Conservation (phyloP, 2,329 filamentous ascomycete species). For the Chalaropsis ovoidea region DNA sequence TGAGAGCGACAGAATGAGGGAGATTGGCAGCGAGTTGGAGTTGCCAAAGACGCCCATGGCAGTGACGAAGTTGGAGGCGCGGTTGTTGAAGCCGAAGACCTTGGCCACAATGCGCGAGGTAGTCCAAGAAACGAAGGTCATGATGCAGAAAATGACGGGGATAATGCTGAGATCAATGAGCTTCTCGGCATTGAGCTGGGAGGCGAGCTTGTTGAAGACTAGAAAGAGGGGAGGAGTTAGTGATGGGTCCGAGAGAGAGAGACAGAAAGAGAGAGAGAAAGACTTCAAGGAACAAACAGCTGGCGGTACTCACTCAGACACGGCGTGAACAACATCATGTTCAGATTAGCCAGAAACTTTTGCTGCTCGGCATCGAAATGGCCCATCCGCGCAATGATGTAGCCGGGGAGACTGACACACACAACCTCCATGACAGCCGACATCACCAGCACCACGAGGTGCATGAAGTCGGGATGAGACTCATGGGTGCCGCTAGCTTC, state of each 20-base stretch:
- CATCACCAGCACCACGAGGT: slow-evolving; percentile 75
- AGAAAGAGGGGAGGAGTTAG: background rate
- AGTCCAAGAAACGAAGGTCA: slow-evolving; percentile 75
- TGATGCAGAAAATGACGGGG: slow-evolving; percentile 82
- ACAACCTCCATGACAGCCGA: slow-evolving; percentile 92
- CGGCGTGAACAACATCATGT: slow-evolving; percentile 91
- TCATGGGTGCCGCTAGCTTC: slow-evolving; percentile 32
- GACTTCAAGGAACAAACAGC: background rate
- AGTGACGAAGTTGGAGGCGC: slow-evolving; percentile 85
- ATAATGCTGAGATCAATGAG: slow-evolving; percentile 85
- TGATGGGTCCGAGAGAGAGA: background rate
- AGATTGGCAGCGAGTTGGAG: slow-evolving; percentile 95
- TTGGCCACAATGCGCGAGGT: slow-evolving; percentile 62
- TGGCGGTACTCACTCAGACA: slow-evolving; percentile 65
- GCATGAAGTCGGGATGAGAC: slow-evolving; percentile 54
- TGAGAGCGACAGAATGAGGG: slow-evolving; percentile 84
- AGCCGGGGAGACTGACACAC: slow-evolving; percentile 87
- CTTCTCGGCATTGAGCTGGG: slow-evolving; percentile 85
- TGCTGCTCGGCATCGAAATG: slow-evolving; percentile 94
- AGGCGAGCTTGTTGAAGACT: slow-evolving; percentile 93
- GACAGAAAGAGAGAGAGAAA: too few relatives aligned
- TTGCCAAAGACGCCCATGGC: slow-evolving; percentile 98
- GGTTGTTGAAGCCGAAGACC: slow-evolving; percentile 69
- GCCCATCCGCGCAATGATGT: slow-evolving; percentile 78
- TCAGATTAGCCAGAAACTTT: slow-evolving; percentile 92